Evolutionary conservation across 2,329 filamentous ascomycete genomes (phyloP), one percentile per base, ranked within the genome.

Genomic region (Tolypocladium sp.): DNA sequence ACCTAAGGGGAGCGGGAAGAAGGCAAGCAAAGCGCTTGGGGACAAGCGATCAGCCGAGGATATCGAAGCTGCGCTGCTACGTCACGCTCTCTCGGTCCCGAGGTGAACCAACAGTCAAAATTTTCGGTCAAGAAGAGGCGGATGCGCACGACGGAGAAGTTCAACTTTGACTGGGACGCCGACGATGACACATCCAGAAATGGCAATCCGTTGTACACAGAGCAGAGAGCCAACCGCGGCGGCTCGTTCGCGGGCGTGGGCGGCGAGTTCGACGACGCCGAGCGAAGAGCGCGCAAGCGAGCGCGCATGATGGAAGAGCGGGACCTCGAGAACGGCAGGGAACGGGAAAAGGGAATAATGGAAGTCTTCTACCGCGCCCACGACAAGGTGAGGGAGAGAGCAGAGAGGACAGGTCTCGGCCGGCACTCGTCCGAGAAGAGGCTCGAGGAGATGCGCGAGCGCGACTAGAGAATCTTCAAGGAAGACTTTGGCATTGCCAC

Each of bases 381-480:
- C 22, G 71, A 74, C 52, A 83, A 87, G 64, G 85, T 88, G 35
- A 88, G 86, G 68, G 88, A 95, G 68, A 85, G 89, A 63, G 85
- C 86, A 15, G 80, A 82, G 62, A 83, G 89, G 62, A 91, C 88
- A 63, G 88, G 87, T 38, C 80, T 96, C 59, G 92, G 95, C 67
- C 92, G 92, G 73, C 92, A 96, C 74, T 99, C 94, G 94, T 92
- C 90, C 58, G 91, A 97, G 71, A 99, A 99, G 84, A 83, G 82
- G 62, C 78, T 97, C 63, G 86, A 90, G n/a, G 90, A 96, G 68
- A 99, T 99, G 94, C 90, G 91, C 62, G 92, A 97, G 76, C 83
- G 94, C 71, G 94, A 99, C 74, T 99, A 94, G 94, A 90, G 94
- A 70, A 97, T 97, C 67, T 97, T 99, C 85, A 97, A 97, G 76